Conservation (phyloP, 768 basidiomycete genomes). For the Amanita pseudoporphyria region DNA sequence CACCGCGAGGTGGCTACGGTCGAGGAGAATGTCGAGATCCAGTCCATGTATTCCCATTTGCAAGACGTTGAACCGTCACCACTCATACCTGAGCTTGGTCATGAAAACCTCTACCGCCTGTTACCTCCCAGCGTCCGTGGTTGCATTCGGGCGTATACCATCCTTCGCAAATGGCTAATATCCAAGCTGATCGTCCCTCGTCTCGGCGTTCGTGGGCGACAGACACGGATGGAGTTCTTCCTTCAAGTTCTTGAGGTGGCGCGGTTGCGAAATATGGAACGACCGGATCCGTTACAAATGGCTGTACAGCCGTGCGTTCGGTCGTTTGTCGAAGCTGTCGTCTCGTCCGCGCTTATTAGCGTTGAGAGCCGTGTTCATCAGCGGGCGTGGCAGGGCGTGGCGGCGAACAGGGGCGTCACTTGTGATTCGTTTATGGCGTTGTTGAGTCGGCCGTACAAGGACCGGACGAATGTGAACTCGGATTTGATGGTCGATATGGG, state of each 20-base stretch:
- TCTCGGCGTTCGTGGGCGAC: slow-evolving; percentile 53
- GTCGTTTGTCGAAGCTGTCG: slow-evolving; percentile 73
- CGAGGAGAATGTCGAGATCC: slow-evolving; percentile 66
- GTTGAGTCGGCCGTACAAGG: slow-evolving; percentile 39
- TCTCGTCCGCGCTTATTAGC: slow-evolving; percentile 69
- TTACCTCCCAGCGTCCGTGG: slow-evolving; percentile 69
- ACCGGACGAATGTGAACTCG: slow-evolving; percentile 20
- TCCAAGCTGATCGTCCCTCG: slow-evolving; percentile 56
- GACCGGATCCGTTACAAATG: slow-evolving; percentile 23
- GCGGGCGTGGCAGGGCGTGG: slow-evolving; percentile 73
- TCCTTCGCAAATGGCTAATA: slow-evolving; percentile 74
- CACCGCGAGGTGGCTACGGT: slow-evolving; percentile 40
- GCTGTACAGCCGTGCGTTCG: slow-evolving; percentile 57
- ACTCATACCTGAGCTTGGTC: slow-evolving; percentile 58
- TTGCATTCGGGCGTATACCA: slow-evolving; percentile 66
- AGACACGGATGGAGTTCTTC: slow-evolving; percentile 64
- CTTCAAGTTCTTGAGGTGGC: slow-evolving; percentile 69
- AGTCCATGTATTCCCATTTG: slow-evolving; percentile 67
- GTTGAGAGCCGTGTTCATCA: slow-evolving; percentile 71
- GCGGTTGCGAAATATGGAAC: slow-evolving; percentile 47
- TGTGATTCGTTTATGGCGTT: slow-evolving; percentile 55
- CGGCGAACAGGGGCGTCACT: slow-evolving; percentile 45
- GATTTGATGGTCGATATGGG: slow-evolving; percentile 65
- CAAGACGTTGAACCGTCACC: slow-evolving; percentile 65
- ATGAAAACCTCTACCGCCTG: slow-evolving; percentile 63